Percentiles rank a stretch among this genome's conserved stretches.
These are phyloP conservation scores for Tetrahymena thermophila DNA, from an alignment of 73 alveolate genomes.

Conservation along the genomic window DNA sequence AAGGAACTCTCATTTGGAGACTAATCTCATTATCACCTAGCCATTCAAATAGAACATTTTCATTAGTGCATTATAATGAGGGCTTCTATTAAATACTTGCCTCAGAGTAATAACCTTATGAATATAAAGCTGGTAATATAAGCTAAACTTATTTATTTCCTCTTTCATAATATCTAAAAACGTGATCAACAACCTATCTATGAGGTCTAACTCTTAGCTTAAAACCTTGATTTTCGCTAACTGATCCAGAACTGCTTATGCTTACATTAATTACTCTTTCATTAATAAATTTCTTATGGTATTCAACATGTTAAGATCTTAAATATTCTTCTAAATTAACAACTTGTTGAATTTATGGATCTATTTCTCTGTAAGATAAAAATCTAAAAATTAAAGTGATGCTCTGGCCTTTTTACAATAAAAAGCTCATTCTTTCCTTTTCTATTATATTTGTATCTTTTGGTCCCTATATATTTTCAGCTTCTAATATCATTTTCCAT, in stretches of 20 bases:
- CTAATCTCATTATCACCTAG: slow-evolving; percentile 18
- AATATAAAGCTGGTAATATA: slow-evolving; percentile 14
- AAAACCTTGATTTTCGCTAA: slow-evolving; percentile 30
- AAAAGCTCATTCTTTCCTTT: not conserved
- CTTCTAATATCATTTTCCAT: not conserved
- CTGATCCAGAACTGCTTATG: not conserved
- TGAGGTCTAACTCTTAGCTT: slow-evolving; percentile 25
- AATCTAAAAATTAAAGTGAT: not conserved
- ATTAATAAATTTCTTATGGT: not conserved
- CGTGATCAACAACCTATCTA: slow-evolving; percentile 25
- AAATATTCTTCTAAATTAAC: not conserved
- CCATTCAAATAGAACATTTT: slow-evolving; percentile 27
- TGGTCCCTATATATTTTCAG: not conserved
- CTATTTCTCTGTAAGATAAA: not conserved
- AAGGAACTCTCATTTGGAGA: slow-evolving; percentile 20
- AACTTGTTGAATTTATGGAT: not conserved
- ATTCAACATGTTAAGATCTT: not conserved
- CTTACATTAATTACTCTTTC: not conserved
- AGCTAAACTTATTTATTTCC: slow-evolving; percentile 31
- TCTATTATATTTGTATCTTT: not conserved
- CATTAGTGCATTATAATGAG: slow-evolving; percentile 1
- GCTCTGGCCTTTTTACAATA: not conserved
- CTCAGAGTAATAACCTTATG: not conserved
- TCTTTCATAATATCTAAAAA: slow-evolving; percentile 40
- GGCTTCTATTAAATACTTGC: not conserved